Base-by-base conservation (phyloP, 305 asterid genomes). In the Fraxinus sp. region DNA sequence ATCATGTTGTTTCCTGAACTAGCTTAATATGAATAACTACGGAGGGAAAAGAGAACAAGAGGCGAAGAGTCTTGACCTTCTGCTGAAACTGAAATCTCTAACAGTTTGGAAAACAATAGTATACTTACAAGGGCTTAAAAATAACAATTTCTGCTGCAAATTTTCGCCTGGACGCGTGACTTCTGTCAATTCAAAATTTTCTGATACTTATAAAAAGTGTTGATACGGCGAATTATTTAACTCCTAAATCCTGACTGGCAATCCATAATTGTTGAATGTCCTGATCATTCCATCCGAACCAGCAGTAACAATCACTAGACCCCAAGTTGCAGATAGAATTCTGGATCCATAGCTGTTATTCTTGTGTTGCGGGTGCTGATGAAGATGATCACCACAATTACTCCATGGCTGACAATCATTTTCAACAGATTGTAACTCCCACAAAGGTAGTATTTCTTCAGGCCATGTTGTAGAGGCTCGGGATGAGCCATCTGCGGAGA, bases 251-350 rank as follows among this genome's bases (percentile, higher is more conserved):
- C 89, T 89, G 4, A 83, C 84, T 0, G 93, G 97, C 87, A 92
- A 82, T 79, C 98, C 97, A 46, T 89, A 94, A 86, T 92, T 93
- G 76, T 90, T 94, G 90, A 92, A 92, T n/a, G 94, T 91, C 88
- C 91, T 89, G 79, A 95, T 95, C 75, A 83, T 92, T 59, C 98
- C 98, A 82, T 94, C 95, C 70, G 44, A 64, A 64, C 91, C 83
- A 22, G 90, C 98, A 0, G 97, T 89, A 66, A 92, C 93, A 18
- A 95, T 88, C 73, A 91, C 97, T 13, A 92, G 93, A 74, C 95
- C 97, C 96, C 97, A 93, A 14, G 92, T 74, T 2, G 87, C 79
- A 16, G 89, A 86, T 46, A 24, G 39, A 9, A 78, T 32, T 46
- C 79, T 79, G 1, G 80, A 79, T 74, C 83, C 82, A 16, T 33